Percentiles rank a stretch among this genome's conserved stretches.
These are phyloP conservation scores for Pyrus hybrid DNA, from an alignment of 331 rosid species.

Conservation along the genomic window DNA sequence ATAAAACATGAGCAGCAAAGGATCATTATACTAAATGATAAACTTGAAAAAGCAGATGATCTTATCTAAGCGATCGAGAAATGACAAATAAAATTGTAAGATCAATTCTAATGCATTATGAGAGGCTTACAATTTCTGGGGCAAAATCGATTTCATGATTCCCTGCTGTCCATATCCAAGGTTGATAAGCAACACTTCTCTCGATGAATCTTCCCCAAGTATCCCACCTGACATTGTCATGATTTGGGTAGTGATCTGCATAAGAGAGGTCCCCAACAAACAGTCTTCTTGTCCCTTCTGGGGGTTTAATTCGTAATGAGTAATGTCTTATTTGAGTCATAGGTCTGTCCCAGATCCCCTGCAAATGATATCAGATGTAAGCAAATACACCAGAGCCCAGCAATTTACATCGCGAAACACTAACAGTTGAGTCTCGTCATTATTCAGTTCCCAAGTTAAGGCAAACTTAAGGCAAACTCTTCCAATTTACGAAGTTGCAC, in stretches of 20 bases:
- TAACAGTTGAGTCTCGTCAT: not conserved
- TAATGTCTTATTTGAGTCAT: slow-evolving; percentile 25
- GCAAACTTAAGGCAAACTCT: not conserved
- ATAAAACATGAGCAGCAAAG: not conserved
- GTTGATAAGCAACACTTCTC: slow-evolving; percentile 43
- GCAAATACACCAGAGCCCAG: not conserved
- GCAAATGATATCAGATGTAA: not conserved
- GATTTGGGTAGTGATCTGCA: slow-evolving; percentile 32
- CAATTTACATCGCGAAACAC: not conserved
- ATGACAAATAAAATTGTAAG: not conserved
- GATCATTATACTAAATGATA: not conserved
- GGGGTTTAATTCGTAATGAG: slow-evolving; percentile 27
- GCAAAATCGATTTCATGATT: slow-evolving; percentile 41
- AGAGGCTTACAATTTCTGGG: slow-evolving; percentile 28
- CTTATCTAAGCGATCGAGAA: not conserved
- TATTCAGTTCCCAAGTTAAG: not conserved
- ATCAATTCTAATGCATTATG: not conserved
- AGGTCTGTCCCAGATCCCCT: slow-evolving; percentile 45
- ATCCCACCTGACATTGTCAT: slow-evolving; percentile 35
- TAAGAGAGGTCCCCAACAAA: slow-evolving; percentile 44
- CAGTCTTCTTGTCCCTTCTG: slow-evolving; percentile 28
- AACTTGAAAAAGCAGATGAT: not conserved
- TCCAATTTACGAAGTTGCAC: not conserved
- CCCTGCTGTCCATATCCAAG: slow-evolving; percentile 55
- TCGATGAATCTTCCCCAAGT: slow-evolving; percentile 40